Percentiles rank a stretch among this genome's conserved stretches.
These are phyloP conservation scores for Curvularia sp. DNA, from an alignment of 2,329 filamentous ascomycete genomes.

Conservation along the genomic window DNA sequence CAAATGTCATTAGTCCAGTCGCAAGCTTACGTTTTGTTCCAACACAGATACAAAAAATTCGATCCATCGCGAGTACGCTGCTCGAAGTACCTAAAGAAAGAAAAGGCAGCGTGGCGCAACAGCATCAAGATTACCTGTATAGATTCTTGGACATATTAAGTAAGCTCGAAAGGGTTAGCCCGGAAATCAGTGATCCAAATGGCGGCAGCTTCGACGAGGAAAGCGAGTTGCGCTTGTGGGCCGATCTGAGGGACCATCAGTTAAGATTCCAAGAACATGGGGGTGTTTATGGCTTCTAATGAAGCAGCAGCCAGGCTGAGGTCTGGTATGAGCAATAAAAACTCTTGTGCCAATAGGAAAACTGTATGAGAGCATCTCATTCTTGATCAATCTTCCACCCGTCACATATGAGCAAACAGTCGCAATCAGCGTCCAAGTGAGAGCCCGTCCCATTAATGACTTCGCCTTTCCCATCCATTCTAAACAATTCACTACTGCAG, in stretches of 20 bases:
- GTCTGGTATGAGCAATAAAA: background rate
- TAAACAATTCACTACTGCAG: background rate
- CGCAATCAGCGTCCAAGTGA: background rate
- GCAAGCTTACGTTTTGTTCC: slow-evolving; percentile 38
- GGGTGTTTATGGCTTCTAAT: slow-evolving; percentile 58
- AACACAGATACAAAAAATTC: slow-evolving; percentile 77
- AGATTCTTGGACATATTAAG: slow-evolving; percentile 78
- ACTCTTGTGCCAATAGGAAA: background rate
- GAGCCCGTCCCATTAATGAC: background rate
- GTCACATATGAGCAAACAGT: background rate
- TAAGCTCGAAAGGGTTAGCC: slow-evolving; percentile 72
- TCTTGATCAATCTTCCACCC: background rate
- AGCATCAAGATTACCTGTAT: slow-evolving; percentile 74
- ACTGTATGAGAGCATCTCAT: background rate
- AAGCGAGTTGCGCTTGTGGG: slow-evolving; percentile 78
- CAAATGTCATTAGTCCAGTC: slow-evolving; percentile 20
- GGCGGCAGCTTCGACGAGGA: slow-evolving; percentile 67
- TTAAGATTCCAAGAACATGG: slow-evolving; percentile 72
- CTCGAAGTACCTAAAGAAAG: slow-evolving; percentile 67
- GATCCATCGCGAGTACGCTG: slow-evolving; percentile 81
- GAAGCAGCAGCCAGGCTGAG: background rate
- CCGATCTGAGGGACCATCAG: slow-evolving; percentile 80
- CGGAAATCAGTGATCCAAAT: slow-evolving; percentile 44
- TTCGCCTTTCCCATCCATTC: background rate
- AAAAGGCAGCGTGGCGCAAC: slow-evolving; percentile 60